Evolutionary conservation across 768 basidiomycete genomes (phyloP), one percentile per base, ranked within the genome.

Genomic region (Hypholoma sublateritium): DNA sequence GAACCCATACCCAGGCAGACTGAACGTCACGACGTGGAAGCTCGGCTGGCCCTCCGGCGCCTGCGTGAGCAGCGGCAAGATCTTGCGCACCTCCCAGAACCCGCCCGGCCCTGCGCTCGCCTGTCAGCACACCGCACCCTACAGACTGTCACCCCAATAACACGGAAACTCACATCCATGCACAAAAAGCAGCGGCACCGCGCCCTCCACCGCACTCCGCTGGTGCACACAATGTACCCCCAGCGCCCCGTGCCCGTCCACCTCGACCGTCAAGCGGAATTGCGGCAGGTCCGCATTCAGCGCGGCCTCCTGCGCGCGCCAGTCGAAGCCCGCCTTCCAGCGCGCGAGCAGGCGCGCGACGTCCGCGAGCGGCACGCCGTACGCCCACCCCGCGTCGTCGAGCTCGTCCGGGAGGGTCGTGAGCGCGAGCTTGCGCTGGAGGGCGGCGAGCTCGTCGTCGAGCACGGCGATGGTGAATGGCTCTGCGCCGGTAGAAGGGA

Each of bases 1-100:
- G 67, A 86, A 87, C 0, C 83, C 86, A 67, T 71, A 88, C 0
- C 83, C 84, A 12, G 85, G 87, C 11, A 87, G 62, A 62, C 85
- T 81, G 36, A 78, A 59, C 0, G 80, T 81, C 0, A 88, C 83
- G 17, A 88, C 82, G 59, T 87, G 83, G 65, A 88, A 88, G 55
- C 77, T 82, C 1, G 85, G 85, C 49, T 74, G 67, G 6, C 80
- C 73, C 0, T 75, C 69, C 2, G 75, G 72, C 0, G 70, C 67
- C 19, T 72, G 66, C 0, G 78, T 74, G 56, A 89, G 68, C 4
- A 85, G 62, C 3, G 84, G 82, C 1, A 88, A 67, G 3, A 88
- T 70, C 70, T 86, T 87, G 41, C 71, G 65, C 7, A 78, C 80
- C 69, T 88, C 85, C 19, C 80, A 55, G 65, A 86, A 84, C 51